Base-by-base conservation (phyloP, 352 stramenopile species). In the Globisporangium barbulae region DNA sequence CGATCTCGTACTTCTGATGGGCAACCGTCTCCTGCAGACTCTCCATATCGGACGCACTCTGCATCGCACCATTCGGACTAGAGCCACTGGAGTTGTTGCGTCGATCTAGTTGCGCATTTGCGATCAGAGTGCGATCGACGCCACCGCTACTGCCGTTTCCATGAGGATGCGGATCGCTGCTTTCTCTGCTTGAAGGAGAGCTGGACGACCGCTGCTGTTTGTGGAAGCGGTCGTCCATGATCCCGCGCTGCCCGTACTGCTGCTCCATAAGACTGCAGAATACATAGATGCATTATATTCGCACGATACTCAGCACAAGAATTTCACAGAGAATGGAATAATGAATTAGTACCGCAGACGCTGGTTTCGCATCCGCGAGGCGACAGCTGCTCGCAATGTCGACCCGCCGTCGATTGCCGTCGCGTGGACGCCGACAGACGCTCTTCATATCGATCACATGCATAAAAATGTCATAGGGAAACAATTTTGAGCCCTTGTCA, bases 341-440 rank as follows among this genome's bases (percentile, higher is more conserved):
- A 3, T 12, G 13, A 39, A 44, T 35, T 62, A 63, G 15, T 60
- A 89, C 81, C 79, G 71, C 58, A 91, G 74, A 13, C 87, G 76
- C 50, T 94, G 85, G 57, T 94, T 94, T 22, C 85, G 81, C 81
- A 92, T 93, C 28, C 87, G 74, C n/a, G 83, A 90, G 4, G 84
- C 87, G 12, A 91, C 82, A 1, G 85, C 87, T 22, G 87, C 87
- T 59, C 85, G 73, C 39, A 96, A 64, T 5, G 85, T 96, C 10
- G 84, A 91, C 0, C 70, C 85, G 33, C 87, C 87, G 67, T 96
- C 85, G 31, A 96, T 73, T 0, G 83, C 76, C 62, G 78, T 89
- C 3, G 78, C 85, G 28, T 83, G 73, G 1, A 90, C 73, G 31
- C 81, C 81, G 62, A 86, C 72, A 0, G 72, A 71, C 4, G 74